Conservation (phyloP, 345 rosid genomes). For the Gossypium arboreum region DNA sequence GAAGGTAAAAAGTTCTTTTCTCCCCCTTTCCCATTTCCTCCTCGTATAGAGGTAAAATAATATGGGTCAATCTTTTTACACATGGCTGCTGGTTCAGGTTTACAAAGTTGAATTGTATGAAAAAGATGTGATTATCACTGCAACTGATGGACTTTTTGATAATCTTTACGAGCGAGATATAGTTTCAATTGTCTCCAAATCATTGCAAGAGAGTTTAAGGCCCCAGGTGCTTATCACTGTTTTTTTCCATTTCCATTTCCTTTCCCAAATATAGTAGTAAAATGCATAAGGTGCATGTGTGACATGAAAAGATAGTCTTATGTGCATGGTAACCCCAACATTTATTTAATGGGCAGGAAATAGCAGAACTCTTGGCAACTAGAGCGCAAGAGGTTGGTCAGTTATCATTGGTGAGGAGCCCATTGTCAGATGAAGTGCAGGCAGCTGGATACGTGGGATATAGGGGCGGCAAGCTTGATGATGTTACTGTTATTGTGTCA, state of each 20-base stretch:
- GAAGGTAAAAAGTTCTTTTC: neutral
- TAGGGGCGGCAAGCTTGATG: conserved; percentile 14
- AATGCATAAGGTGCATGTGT: neutral
- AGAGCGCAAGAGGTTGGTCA: conserved; percentile 55
- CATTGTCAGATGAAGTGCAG: conserved; percentile 10
- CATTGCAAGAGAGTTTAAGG: conserved; percentile 39
- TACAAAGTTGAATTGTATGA: conserved; percentile 50
- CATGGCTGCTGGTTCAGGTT: conserved; percentile 30
- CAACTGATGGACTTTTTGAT: conserved; percentile 75
- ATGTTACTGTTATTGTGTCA: neutral
- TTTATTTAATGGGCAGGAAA: conserved; percentile 36
- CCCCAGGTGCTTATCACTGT: conserved; percentile 46
- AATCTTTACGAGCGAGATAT: conserved; percentile 69
- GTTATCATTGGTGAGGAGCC: conserved; percentile 11
- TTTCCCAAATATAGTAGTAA: neutral
- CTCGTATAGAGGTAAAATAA: neutral
- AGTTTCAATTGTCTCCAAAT: conserved; percentile 38
- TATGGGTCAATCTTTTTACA: neutral
- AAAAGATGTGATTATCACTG: conserved; percentile 52
- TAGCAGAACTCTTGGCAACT: conserved; percentile 52
- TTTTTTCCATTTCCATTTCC: neutral
- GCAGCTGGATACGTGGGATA: conserved; percentile 14
- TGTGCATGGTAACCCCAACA: neutral
- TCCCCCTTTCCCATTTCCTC: neutral
- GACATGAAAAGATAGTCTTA: neutral